Base-by-base conservation (phyloP, 2,329 filamentous ascomycete genomes). In the Paraphaeosphaeria minitans region DNA sequence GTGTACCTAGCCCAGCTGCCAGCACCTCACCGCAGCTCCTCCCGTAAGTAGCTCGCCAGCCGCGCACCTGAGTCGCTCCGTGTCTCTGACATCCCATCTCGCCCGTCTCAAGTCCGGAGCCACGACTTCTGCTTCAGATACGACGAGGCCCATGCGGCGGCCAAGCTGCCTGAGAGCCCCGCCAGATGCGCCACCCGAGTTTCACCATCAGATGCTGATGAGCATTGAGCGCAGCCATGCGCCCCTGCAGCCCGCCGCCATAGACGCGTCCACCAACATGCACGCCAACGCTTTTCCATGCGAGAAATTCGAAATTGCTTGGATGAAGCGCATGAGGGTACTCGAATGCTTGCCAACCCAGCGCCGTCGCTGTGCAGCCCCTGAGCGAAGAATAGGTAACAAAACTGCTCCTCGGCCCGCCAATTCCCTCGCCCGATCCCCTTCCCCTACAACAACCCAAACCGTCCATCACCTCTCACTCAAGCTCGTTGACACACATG, bases 311-410 rank as follows among this genome's bases (percentile, higher is more conserved):
- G 21, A 45, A 55, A n/a, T n/a, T 33, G n/a, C 16, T 41, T 41
- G 27, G 48, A 21, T 39, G 16, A 54, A 43, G 37, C 5, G 27
- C 24, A 19, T 4, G 4, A 27, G 46, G 22, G 24, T 22, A 42
- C 24, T 27, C 21, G 12, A 48, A 50, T 29, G 22, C 27, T 27
- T 35, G 45, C 53, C 51, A 43, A 43, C 63, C 63, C 66, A 66
- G 67, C 70, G 70, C 69, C 71, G 64, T 67, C 70, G 69, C 71
- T 72, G 72, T 72, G 69, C 69, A 69, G 58, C 58, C 53, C 57
- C 47, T 48, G 46, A 49, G 45, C 56, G 62, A 58, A 54, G 19
- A 51, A 56, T 27, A n/a, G n/a, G n/a, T n/a, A 9, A 49, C 51
- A 37, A 57, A 31, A 58, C 35, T 52, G 51, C 21, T n/a, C 16